These are phyloP conservation scores for Chlamydomonas sp. DNA, from an alignment of 139 green algal genomes.

Conservation along the genomic window DNA sequence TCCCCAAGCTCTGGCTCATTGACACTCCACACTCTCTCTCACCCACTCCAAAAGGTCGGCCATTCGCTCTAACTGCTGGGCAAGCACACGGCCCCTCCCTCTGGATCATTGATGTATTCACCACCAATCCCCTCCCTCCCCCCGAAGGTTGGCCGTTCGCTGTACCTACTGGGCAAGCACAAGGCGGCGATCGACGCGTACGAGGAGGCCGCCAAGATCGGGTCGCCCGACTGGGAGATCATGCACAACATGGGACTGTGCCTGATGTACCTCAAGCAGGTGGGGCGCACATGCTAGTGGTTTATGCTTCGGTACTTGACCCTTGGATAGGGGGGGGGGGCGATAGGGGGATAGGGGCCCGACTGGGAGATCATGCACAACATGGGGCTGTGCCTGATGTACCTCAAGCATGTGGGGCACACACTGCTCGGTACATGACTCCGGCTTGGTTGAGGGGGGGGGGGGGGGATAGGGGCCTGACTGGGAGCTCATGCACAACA, in stretches of 20 bases:
- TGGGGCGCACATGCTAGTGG: too few relatives aligned
- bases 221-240: conserved; percentile 65
- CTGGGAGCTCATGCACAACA: conserved; percentile 76
- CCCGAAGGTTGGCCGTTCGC: conserved; percentile 55
- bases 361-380: conserved; percentile 79
- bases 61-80: conserved; percentile 41
- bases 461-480: too few relatives aligned
- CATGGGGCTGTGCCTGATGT: conserved; percentile 61
- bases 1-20: too few relatives aligned
- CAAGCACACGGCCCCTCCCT: neutral
- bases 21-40: too few relatives aligned
- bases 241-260: conserved; percentile 68
- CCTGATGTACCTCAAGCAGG: conserved; percentile 54
- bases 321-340: too few relatives aligned
- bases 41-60: conserved; percentile 44
- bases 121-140: neutral
- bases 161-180: conserved; percentile 69
- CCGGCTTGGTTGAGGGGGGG: too few relatives aligned
- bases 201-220: conserved; percentile 59
- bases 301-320: too few relatives aligned
- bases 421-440: too few relatives aligned
- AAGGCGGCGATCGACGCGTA: conserved; percentile 65
- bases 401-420: conserved; percentile 53
- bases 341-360: too few relatives aligned
- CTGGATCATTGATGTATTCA: too few relatives aligned